Conservation (phyloP, 495 filamentous ascomycete genomes). For the Pseudotulostoma volvatum region DNA sequence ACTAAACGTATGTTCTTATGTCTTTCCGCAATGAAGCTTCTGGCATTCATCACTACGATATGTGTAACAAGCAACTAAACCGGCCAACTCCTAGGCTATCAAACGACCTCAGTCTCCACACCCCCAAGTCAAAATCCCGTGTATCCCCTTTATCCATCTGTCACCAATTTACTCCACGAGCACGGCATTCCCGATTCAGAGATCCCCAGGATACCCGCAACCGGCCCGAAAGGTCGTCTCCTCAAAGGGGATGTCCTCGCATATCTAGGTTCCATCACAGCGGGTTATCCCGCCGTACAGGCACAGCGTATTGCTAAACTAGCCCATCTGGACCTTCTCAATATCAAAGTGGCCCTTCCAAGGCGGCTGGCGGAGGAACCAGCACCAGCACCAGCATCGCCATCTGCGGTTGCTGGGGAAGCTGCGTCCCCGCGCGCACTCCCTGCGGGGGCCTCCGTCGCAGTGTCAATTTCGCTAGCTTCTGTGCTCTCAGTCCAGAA, state of each 20-base stretch:
- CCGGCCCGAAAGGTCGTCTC: conserved; percentile 75
- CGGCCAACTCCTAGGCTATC: too few species aligned
- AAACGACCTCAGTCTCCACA: conserved; percentile 9
- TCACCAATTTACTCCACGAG: conserved; percentile 60
- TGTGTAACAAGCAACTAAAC: too few species aligned
- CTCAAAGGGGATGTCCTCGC: conserved; percentile 93
- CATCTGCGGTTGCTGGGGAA: conserved; percentile 24
- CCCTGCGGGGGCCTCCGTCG: conserved; percentile 23
- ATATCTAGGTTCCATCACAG: conserved; percentile 61
- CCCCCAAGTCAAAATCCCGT: conserved; percentile 46
- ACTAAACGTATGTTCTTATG: conserved; percentile 29
- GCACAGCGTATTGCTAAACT: conserved; percentile 55
- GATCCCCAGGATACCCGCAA: conserved; percentile 63
- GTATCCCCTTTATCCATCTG: conserved; percentile 76
- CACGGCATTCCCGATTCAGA: conserved; percentile 57
- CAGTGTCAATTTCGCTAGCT: conserved; percentile 59
- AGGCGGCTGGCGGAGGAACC: too few species aligned
- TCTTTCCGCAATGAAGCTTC: too few species aligned
- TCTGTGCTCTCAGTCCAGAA: conserved; percentile 65
- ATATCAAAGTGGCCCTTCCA: conserved; percentile 70
- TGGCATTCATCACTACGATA: background rate
- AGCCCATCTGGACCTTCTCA: conserved; percentile 75
- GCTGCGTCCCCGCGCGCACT: conserved; percentile 19
- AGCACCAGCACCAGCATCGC: conserved; percentile 21
- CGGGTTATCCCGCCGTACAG: conserved; percentile 51